Base-by-base conservation (phyloP, 345 rosid species). In the Pugionium cornutum region DNA sequence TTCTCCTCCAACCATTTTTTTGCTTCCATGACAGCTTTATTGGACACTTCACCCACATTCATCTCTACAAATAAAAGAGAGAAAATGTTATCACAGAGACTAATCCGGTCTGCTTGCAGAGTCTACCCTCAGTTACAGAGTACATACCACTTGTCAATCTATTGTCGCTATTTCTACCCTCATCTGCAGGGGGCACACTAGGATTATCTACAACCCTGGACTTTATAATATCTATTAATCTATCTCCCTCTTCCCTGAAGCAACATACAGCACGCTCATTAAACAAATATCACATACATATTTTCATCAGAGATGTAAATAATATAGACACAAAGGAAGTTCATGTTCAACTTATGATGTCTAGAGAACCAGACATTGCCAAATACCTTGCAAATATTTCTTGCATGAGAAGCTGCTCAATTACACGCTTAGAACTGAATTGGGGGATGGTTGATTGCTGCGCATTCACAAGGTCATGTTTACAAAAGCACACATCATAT, bases 301-400 rank as follows among this genome's bases (percentile, higher is more conserved):
- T 5, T 36, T 35, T 45, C 26, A 53, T n/a, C 57, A 34, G 25
- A 68, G 27, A 29, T 6, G 58, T 45, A 45, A n/a, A 70, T 39
- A 47, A 41, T 11, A 53, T 7, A 70, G 6, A 69, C 29, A 29
- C 41, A 54, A 52, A 30, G 30, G 67, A 71, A 48, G 45, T 49
- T 33, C 10, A 37, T 18, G 18, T 18, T 18, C 18, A 9, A 33
- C 63, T 39, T 35, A 46, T 55, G 54, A 61, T 29, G 58, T 9
- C 39, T 40, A 46, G 28, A 39, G 42, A 41, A 32, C 35, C 49
- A 52, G 7, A 61, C 58, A 68, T 2, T 25, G 30, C 39, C 47
- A 73, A 73, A 67, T 86, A 92, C 97, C 99, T 81, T 39, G 96
- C 82, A 74, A 85, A 89, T n/a, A 84, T 88, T 77, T 86, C 95